Conservation (phyloP, 225 moss, liverwort and hornwort genomes). For the Ulota crispa region DNA sequence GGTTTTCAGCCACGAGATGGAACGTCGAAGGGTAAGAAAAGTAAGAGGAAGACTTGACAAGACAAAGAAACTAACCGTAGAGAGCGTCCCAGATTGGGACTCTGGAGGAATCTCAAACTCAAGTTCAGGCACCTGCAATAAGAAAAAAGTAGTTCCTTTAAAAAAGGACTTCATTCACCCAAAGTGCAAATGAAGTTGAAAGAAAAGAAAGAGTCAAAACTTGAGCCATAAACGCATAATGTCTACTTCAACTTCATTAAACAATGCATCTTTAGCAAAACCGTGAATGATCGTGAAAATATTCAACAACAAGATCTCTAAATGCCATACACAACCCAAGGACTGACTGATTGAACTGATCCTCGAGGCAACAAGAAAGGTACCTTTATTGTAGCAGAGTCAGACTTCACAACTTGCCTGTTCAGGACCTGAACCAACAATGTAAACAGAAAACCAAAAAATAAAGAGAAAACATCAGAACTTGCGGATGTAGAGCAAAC, state of each 20-base stretch:
- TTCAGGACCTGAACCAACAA: constrained; percentile 60
- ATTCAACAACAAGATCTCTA: neutral
- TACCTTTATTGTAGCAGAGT: constrained; percentile 79
- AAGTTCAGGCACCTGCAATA: constrained; percentile 71
- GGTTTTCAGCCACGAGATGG: neutral
- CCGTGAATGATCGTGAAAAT: neutral
- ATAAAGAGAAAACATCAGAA: neutral
- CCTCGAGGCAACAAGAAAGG: neutral
- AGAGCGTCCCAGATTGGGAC: constrained; percentile 78
- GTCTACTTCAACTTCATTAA: neutral
- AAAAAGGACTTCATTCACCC: neutral
- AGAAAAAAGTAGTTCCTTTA: neutral
- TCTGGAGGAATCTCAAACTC: constrained; percentile 77
- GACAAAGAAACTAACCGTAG: constrained; percentile 55
- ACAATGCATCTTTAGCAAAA: neutral
- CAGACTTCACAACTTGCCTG: constrained; percentile 89
- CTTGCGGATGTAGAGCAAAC: neutral
- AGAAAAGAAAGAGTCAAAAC: neutral
- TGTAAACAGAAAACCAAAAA: neutral
- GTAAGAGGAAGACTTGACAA: neutral
- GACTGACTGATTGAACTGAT: neutral
- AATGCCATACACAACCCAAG: constrained; percentile 7
- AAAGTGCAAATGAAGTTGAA: neutral
- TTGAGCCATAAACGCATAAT: neutral
- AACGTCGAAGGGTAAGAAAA: neutral